These are phyloP conservation scores for Scytalidium lignicola DNA, from an alignment of 2,329 filamentous ascomycete species.

Conservation along the genomic window DNA sequence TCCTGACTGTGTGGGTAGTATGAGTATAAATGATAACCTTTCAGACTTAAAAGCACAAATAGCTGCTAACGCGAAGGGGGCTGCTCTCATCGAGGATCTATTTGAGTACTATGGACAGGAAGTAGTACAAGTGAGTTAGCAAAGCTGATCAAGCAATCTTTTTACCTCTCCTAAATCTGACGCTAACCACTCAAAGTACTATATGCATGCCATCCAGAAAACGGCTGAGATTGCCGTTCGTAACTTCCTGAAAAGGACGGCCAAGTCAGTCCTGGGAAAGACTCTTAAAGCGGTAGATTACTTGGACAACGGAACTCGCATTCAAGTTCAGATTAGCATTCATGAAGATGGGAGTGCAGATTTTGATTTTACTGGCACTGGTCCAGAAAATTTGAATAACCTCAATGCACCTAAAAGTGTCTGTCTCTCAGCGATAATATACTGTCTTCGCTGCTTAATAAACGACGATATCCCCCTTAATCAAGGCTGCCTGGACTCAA, in stretches of 20 bases:
- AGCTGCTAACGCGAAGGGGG: conserved; percentile 77
- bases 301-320: conserved; percentile 77
- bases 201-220: conserved; percentile 73
- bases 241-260: conserved; percentile 63
- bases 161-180: no score
- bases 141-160: no score
- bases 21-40: conserved; percentile 72
- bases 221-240: conserved; percentile 72
- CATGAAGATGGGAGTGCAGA: conserved; percentile 61
- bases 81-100: conserved; percentile 65
- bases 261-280: conserved; percentile 59
- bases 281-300: conserved; percentile 65
- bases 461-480: conserved; percentile 75
- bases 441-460: conserved; percentile 65
- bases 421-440: conserved; percentile 70
- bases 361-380: conserved; percentile 72
- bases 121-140: no score
- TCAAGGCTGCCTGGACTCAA: conserved; percentile 72
- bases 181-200: conserved; percentile 68
- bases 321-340: conserved; percentile 69
- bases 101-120: conserved; percentile 75
- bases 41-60: conserved; percentile 80
- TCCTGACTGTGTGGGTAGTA: conserved; percentile 68
- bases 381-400: conserved; percentile 68
- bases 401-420: conserved; percentile 75